Base-by-base conservation (phyloP, 2,329 filamentous ascomycete species). In the Penicillium brasilianum region DNA sequence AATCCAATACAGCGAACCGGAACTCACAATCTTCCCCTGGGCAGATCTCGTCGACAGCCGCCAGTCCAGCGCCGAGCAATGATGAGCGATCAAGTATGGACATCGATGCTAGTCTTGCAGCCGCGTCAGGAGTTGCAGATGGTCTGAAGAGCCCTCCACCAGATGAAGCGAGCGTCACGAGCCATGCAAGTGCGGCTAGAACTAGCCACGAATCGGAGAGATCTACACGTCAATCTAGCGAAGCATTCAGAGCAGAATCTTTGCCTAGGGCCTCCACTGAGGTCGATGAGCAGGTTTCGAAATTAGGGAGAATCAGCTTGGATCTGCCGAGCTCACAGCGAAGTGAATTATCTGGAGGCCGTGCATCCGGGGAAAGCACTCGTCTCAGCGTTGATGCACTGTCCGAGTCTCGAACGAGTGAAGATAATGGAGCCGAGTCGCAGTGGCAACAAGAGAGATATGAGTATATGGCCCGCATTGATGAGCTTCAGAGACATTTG, bases 401-500 rank as follows among this genome's bases (percentile, higher is more conserved):
- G 9, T 55, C 62, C 1, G 65, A 70, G 13, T 37, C 53, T 58
- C 43, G 59, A 18, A 50, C 54, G 57, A 72, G 82, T 71, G 78
- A 83, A 55, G 78, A 86, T 50, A 79, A 82, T 51, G 77, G 80
- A 32, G 81, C 81, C 0, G 80, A 87, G 60, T 78, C 78, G 36
- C 85, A 88, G 63, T 87, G 91, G 66, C 89, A 94, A 60, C 91
- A 95, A 69, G 95, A 98, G 74, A 84, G 93, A 43, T 88, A 95
- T 70, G 85, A 85, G 52, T 92, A 97, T 64, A 85, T 94, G 7
- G 95, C 99, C 77, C 88, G 90, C 37, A 95, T 97, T 58, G 95
- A 99, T 80, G 90, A 93, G 4, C 80, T 99, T 1, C 92, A 98
- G 75, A 88, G 92, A 7, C 98, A 99, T 73, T 80, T 99, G 30